Conservation (phyloP, 2,329 filamentous ascomycete genomes). For the Alternaria brassicae region DNA sequence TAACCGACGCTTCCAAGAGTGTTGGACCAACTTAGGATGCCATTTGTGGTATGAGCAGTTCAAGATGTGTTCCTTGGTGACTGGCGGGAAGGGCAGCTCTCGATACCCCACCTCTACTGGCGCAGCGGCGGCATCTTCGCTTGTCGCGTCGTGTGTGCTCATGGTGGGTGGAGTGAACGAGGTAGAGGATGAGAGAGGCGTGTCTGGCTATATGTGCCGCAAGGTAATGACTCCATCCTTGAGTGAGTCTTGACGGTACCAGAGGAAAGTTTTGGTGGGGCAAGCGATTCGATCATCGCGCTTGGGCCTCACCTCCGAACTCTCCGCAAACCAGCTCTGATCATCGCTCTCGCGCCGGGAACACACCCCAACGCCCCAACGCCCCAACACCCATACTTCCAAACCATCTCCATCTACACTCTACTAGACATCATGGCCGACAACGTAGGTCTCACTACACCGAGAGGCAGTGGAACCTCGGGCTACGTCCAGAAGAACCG, state of each 20-base stretch:
- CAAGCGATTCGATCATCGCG: slow-evolving; percentile 18
- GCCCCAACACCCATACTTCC: too few species aligned
- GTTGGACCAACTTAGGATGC: slow-evolving; percentile 72
- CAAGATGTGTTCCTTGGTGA: slow-evolving; percentile 85
- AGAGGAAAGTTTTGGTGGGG: slow-evolving; percentile 40
- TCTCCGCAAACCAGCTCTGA: slow-evolving; percentile 21
- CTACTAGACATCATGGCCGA: slow-evolving; percentile 74
- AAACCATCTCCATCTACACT: neutral
- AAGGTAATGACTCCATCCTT: slow-evolving; percentile 31
- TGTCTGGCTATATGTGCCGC: neutral
- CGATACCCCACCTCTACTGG: slow-evolving; percentile 27
- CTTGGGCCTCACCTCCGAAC: slow-evolving; percentile 37
- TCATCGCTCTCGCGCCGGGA: neutral
- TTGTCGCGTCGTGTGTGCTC: slow-evolving; percentile 18
- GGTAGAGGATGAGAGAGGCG: neutral
- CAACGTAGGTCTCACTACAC: slow-evolving; percentile 94
- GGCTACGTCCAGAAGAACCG: slow-evolving; percentile 98
- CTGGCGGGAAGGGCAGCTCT: slow-evolving; percentile 76
- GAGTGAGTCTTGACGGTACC: slow-evolving; percentile 32
- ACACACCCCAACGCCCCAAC: neutral
- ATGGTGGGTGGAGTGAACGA: slow-evolving; percentile 27
- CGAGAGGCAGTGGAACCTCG: slow-evolving; percentile 92
- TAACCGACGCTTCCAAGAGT: neutral
- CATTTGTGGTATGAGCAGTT: slow-evolving; percentile 94
- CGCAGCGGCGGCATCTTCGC: neutral